Percentiles rank a stretch among this genome's conserved stretches.
Conservation (phyloP, 345 rosid species). For the Fremontodendron californicum region DNA sequence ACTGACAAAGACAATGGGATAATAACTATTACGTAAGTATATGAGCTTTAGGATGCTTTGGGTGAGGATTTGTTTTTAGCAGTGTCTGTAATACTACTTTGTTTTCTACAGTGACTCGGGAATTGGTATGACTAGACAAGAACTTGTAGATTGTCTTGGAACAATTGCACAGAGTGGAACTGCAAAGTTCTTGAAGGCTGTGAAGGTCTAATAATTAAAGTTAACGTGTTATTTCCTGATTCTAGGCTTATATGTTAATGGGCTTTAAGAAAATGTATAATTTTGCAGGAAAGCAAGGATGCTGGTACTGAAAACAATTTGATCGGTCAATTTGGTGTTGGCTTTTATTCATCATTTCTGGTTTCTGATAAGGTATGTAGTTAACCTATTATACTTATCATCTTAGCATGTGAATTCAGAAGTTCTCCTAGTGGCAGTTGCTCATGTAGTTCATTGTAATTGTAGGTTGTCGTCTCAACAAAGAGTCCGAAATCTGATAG, state of each 20-base stretch:
- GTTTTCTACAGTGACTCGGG: slow-evolving; percentile 70
- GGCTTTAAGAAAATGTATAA: slow-evolving; percentile 19
- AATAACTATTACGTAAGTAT: slow-evolving; percentile 62
- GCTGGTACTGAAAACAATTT: slow-evolving; percentile 75
- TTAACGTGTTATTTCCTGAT: not conserved
- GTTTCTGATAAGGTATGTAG: slow-evolving; percentile 77
- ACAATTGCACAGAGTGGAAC: slow-evolving; percentile 99
- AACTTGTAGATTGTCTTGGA: slow-evolving; percentile 90
- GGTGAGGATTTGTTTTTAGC: slow-evolving; percentile 3
- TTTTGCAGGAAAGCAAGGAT: slow-evolving; percentile 80
- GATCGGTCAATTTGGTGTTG: slow-evolving; percentile 98
- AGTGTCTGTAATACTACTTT: slow-evolving; percentile 7
- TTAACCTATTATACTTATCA: not conserved
- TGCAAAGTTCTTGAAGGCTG: slow-evolving; percentile 84
- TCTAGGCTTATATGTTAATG: not conserved
- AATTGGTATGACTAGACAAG: slow-evolving; percentile 95
- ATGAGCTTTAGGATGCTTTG: not conserved
- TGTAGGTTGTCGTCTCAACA: slow-evolving; percentile 77
- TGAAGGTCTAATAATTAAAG: slow-evolving; percentile 54
- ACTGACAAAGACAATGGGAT: slow-evolving; percentile 82
- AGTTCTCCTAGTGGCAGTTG: slow-evolving; percentile 4
- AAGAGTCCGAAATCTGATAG: slow-evolving; percentile 94
- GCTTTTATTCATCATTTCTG: slow-evolving; percentile 90
- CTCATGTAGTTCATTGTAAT: slow-evolving; percentile 9
- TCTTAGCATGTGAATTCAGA: not conserved